Base-by-base conservation (phyloP, 2,329 filamentous ascomycete species). In the Trichoderma gracile region DNA sequence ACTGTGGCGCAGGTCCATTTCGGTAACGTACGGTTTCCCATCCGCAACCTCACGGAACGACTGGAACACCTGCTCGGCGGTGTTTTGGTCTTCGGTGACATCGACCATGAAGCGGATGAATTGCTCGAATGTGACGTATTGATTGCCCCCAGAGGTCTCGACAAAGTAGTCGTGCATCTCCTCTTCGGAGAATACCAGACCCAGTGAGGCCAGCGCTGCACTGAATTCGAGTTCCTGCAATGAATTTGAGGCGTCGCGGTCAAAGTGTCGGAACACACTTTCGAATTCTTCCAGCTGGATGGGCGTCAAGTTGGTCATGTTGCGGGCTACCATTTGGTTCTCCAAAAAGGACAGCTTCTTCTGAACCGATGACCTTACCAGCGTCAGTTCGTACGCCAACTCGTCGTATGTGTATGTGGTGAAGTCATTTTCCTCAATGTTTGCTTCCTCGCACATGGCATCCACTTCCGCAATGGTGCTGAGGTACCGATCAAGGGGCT, bases 51-150 rank as follows among this genome's bases (percentile, higher is more conserved):
- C 95, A 65, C 89, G 88, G 86, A 99, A 99, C 68, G 91, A 96
- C 79, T 99, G 94, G 81, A 95, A 98, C 5, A 99, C 95, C 77
- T 99, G 95, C 78, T 98, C 95, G 14, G 95, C 95, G 4, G 93
- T 97, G 76, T 99, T 97, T 79, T 99, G 95, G 74, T 99, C 95
- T 78, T 99, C 95, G 14, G 95, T 99, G 56, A 97, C 95, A 71
- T 96, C 92, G 54, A 99, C 95, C 95, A 99, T 99, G 83, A 99
- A 99, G 45, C 92, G 89, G 75, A 99, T 99, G 74, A 99, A 99
- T 78, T 98, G 94, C 80, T 99, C 95, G 74, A 99, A 99, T 5
- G 91, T 95, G 58, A 99, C 95, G 69, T 90, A 86, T 76, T 89
- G 90, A 69, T 82, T 85, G 42, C 87, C 92, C 43, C 86, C 87